These are phyloP conservation scores for Letharia columbiana DNA, from an alignment of 495 filamentous ascomycete species.

Conservation along the genomic window DNA sequence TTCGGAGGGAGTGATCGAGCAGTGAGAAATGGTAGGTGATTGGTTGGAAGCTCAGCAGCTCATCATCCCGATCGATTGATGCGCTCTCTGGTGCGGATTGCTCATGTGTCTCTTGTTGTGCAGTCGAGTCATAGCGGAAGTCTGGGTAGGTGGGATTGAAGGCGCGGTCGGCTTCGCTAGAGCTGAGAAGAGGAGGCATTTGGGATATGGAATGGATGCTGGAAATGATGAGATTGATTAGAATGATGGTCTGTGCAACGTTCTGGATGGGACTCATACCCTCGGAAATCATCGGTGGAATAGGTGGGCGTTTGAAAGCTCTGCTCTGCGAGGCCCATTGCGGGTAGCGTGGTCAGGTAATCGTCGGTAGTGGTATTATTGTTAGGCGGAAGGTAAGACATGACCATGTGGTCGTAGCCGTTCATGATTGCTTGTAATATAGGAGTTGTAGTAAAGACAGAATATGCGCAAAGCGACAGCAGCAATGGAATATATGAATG, in stretches of 20 bases:
- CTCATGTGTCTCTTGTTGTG: slow-evolving; percentile 18
- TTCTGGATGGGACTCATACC: neutral
- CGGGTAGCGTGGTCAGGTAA: slow-evolving; percentile 45
- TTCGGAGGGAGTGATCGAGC: slow-evolving; percentile 57
- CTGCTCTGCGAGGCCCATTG: slow-evolving; percentile 47
- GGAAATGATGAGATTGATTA: neutral
- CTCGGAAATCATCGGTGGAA: slow-evolving; percentile 11
- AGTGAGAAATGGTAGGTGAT: slow-evolving; percentile 60
- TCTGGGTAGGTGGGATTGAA: slow-evolving; percentile 18
- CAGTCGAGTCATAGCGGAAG: slow-evolving; percentile 17
- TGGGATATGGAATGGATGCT: slow-evolving; percentile 5
- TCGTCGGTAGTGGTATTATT: slow-evolving; percentile 42
- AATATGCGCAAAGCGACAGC: neutral
- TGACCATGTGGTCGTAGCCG: slow-evolving; percentile 55
- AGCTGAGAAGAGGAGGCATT: slow-evolving; percentile 8
- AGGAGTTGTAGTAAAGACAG: slow-evolving; percentile 8
- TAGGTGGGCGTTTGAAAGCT: slow-evolving; percentile 29
- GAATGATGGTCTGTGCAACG: neutral
- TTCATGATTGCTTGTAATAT: slow-evolving; percentile 40
- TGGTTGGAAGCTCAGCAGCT: slow-evolving; percentile 69
- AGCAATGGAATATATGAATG: neutral
- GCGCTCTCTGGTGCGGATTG: slow-evolving; percentile 33
- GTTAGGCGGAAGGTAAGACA: slow-evolving; percentile 50
- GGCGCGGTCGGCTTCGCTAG: slow-evolving; percentile 12
- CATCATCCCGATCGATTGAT: slow-evolving; percentile 60